phyloP scores from a whole-genome alignment of 768 basidiomycete species.

The Collybiopsis luxurians region DNA sequence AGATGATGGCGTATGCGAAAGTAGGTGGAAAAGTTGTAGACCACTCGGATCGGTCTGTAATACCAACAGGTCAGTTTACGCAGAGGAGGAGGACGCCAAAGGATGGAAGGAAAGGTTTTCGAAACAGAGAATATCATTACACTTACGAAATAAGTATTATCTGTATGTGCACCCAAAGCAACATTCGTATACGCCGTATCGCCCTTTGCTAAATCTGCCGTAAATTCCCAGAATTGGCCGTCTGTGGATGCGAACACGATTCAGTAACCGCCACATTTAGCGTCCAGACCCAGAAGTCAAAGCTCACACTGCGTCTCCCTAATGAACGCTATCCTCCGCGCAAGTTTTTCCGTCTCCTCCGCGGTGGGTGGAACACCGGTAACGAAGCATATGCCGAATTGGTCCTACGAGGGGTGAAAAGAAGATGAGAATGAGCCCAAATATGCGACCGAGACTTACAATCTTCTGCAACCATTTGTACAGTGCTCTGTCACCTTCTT shows the following conservation, averaged over 20 bases:
- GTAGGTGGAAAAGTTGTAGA: conserved; percentile 93
- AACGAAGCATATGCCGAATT: conserved; percentile 88
- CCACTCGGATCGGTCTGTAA: conserved; percentile 87
- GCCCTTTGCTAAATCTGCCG: conserved; percentile 83
- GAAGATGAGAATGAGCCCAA: not conserved
- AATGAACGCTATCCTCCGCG: conserved; percentile 79
- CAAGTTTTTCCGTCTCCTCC: conserved; percentile 80
- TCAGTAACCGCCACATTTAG: not conserved
- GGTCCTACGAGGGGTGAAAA: conserved; percentile 46
- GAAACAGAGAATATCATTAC: not conserved
- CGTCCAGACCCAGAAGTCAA: not conserved
- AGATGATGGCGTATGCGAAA: conserved; percentile 57
- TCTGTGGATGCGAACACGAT: conserved; percentile 43
- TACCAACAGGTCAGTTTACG: not conserved
- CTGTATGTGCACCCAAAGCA: conserved; percentile 80
- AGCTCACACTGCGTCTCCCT: conserved; percentile 68
- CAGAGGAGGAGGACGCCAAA: not conserved
- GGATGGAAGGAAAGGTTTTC: not conserved
- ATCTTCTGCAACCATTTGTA: conserved; percentile 81
- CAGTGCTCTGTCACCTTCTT: conserved; percentile 65
- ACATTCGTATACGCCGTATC: conserved; percentile 94
- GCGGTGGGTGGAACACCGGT: conserved; percentile 76
- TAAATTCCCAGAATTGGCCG: conserved; percentile 97
- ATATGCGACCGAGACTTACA: conserved; percentile 40
- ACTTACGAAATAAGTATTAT: conserved; percentile 66